Conservation (phyloP, 2,329 filamentous ascomycete genomes). For the Dothistroma pini region DNA sequence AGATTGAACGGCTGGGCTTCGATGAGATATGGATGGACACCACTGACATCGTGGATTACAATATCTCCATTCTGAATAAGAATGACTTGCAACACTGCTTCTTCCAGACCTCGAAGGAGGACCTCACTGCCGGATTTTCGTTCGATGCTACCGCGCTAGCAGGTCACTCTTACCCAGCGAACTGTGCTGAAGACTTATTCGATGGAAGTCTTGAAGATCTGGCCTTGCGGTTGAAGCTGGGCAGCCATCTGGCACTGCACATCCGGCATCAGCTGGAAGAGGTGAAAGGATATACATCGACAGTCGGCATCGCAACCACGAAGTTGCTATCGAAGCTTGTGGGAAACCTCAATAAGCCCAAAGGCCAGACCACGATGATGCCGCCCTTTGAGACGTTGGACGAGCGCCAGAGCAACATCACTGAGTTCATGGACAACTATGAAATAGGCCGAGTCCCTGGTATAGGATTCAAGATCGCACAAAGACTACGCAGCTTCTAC, state of each 20-base stretch:
- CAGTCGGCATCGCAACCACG: constrained; percentile 81
- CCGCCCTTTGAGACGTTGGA: constrained; percentile 46
- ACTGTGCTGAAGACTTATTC: constrained; percentile 10
- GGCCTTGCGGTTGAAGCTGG: constrained; percentile 63
- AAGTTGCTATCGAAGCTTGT: constrained; percentile 84
- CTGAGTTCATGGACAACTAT: constrained; percentile 68
- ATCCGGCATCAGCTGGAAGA: constrained; percentile 69
- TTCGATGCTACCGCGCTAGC: constrained; percentile 69
- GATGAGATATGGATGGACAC: constrained; percentile 84
- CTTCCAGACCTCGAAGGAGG: constrained; percentile 68
- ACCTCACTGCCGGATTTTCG: constrained; percentile 74
- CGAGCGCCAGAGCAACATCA: constrained; percentile 49
- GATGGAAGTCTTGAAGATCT: constrained; percentile 17
- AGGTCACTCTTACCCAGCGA: constrained; percentile 58
- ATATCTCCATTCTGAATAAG: constrained; percentile 65
- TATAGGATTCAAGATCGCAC: constrained; percentile 75
- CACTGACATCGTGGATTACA: constrained; percentile 82
- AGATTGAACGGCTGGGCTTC: constrained; percentile 78
- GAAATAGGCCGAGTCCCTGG: constrained; percentile 79
- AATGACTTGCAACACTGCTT: constrained; percentile 66
- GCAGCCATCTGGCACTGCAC: constrained; percentile 74
- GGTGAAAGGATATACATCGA: constrained; percentile 78
- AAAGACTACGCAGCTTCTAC: constrained; percentile 62
- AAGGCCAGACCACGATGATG: constrained; percentile 78
- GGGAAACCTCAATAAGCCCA: constrained; percentile 80